Evolutionary conservation across 83 land plant genomes (phyloP).

Genomic region (Picea abies): DNA sequence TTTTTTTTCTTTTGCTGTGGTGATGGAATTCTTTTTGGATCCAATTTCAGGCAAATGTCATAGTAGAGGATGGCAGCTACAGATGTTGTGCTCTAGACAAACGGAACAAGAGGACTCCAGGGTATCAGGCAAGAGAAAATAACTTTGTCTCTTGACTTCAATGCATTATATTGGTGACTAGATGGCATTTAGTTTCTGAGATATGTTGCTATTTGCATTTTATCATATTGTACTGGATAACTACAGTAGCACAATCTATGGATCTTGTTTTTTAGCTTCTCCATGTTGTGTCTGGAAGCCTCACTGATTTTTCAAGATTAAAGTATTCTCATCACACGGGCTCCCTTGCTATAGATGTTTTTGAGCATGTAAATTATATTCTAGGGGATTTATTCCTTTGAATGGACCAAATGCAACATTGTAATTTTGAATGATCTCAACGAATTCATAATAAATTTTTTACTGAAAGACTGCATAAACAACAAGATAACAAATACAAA

Average conservation of each 20-base stretch:
- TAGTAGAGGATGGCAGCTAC: conserved; percentile 12
- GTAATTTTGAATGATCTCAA: neutral
- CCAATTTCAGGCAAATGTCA: no score
- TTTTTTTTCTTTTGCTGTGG: no score
- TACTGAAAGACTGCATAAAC: neutral
- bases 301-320: neutral
- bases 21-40: no score
- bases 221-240: neutral
- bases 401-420: conserved; percentile 3
- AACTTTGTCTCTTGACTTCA: neutral
- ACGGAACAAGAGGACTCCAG: conserved; percentile 15
- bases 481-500: no score
- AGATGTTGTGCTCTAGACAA: conserved; percentile 10
- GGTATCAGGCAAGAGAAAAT: neutral
- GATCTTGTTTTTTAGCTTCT: neutral
- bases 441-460: neutral
- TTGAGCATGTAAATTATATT: neutral
- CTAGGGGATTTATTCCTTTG: neutral
- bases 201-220: neutral
- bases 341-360: neutral
- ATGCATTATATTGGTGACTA: neutral
- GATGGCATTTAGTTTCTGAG: neutral
- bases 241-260: neutral
- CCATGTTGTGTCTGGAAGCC: neutral
- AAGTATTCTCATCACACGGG: neutral